Conservation (phyloP, 306 rosid genomes). For the Aeschynomene evenia region DNA sequence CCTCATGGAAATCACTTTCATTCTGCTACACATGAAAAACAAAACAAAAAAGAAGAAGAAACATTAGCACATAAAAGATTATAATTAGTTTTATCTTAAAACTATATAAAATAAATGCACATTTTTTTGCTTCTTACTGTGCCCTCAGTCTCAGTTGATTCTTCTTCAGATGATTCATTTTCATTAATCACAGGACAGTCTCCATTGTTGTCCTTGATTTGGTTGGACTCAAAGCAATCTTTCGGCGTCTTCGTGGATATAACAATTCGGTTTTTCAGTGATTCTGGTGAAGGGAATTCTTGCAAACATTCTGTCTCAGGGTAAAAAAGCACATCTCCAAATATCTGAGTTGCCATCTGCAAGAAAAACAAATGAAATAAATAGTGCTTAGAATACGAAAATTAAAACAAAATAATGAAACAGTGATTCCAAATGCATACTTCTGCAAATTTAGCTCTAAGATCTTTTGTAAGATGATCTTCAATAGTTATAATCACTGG, state of each 20-base stretch:
- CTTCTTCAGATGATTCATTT: constrained; percentile 66
- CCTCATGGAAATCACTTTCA: constrained; percentile 59
- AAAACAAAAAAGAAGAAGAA: too few species aligned
- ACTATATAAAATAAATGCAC: constrained; percentile 10
- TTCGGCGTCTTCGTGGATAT: constrained; percentile 90
- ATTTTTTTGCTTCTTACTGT: constrained; percentile 39
- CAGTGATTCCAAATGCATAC: constrained; percentile 31
- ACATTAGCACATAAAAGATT: neutral
- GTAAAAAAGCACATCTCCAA: constrained; percentile 73
- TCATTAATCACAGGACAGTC: constrained; percentile 26
- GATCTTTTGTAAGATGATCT: constrained; percentile 81
- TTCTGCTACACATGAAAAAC: constrained; percentile 50
- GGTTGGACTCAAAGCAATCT: constrained; percentile 42
- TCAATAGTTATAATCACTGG: constrained; percentile 93
- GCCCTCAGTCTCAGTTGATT: constrained; percentile 40
- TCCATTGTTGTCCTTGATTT: constrained; percentile 34
- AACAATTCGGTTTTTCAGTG: constrained; percentile 58
- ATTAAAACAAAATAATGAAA: neutral
- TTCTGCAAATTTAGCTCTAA: constrained; percentile 77
- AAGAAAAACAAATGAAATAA: constrained; percentile 16
- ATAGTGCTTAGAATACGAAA: constrained; percentile 13
- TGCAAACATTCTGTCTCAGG: constrained; percentile 48
- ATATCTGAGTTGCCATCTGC: constrained; percentile 68
- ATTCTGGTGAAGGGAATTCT: constrained; percentile 89
- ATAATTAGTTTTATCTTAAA: constrained; percentile 2